Percentiles rank a stretch among this genome's conserved stretches.
Evolutionary conservation across 306 rosid genomes (phyloP).

Genomic region (Prunus dulcis): DNA sequence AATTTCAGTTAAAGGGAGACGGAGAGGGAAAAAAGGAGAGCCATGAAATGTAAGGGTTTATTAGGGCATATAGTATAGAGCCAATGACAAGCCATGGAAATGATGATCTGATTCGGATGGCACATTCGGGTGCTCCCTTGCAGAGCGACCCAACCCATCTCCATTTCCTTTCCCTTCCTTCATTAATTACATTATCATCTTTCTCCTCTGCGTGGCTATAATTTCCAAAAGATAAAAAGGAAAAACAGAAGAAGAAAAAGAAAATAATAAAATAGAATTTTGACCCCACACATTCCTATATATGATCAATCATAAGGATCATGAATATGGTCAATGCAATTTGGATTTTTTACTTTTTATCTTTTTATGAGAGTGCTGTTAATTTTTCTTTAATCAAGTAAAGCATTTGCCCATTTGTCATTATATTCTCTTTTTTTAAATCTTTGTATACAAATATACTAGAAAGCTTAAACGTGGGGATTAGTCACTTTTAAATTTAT

Average conservation of each 20-base stretch:
- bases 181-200: constrained; percentile 40
- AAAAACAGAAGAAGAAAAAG: background rate
- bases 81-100: constrained; percentile 52
- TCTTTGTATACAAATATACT: no score
- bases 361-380: background rate
- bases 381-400: background rate
- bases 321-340: constrained; percentile 7
- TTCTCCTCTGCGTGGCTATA: constrained; percentile 9
- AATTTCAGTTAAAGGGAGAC: constrained; percentile 1
- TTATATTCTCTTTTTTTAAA: no score
- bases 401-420: background rate
- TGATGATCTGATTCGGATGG: constrained; percentile 75
- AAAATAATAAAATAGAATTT: background rate
- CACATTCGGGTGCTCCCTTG: constrained; percentile 55
- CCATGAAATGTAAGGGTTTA: constrained; percentile 29
- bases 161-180: constrained; percentile 1
- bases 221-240: background rate
- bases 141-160: constrained; percentile 36
- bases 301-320: background rate
- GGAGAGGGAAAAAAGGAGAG: background rate
- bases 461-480: no score
- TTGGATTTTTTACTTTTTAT: background rate
- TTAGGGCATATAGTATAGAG: background rate
- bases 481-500: no score
- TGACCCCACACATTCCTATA: constrained; percentile 29